phyloP scores from a whole-genome alignment of 345 rosid species.

The Eucalyptus camaldulensis region DNA sequence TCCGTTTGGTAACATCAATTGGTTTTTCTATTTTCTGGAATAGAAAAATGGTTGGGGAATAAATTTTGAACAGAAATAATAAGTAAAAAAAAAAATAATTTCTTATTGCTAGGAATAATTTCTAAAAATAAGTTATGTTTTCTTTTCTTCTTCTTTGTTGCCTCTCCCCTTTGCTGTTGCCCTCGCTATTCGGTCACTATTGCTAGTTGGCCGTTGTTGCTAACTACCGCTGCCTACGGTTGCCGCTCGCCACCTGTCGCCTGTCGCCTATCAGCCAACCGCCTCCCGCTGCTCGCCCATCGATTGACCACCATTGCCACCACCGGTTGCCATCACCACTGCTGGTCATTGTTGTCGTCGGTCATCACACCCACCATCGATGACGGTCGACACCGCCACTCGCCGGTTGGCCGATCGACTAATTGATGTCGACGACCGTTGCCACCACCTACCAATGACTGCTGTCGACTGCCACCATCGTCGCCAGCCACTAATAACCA shows the following conservation, averaged over 20 bases:
- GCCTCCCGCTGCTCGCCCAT: accelerated
- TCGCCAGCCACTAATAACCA: accelerated
- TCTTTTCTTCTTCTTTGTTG: too few relatives aligned
- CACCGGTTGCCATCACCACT: accelerated
- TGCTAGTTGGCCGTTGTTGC: accelerated
- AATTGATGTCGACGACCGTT: accelerated
- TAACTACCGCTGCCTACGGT: accelerated
- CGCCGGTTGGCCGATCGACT: accelerated
- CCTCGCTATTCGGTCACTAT: accelerated
- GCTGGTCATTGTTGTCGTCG: too few relatives aligned
- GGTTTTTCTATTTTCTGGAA: accelerated
- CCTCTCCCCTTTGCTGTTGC: too few relatives aligned
- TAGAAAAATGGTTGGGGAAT: accelerated
- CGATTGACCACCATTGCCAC: accelerated
- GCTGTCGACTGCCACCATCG: accelerated
- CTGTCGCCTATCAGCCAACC: accelerated
- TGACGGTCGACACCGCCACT: accelerated
- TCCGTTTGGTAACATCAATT: accelerated
- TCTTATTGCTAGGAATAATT: accelerated
- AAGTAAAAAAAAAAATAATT: too few relatives aligned
- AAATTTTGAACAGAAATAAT: accelerated
- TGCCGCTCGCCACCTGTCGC: accelerated
- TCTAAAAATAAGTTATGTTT: too few relatives aligned
- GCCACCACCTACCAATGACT: accelerated
- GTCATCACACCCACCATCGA: too few relatives aligned